Evolutionary conservation across 1,284 basidiomycete species (phyloP), one percentile per base, ranked within the genome.

Genomic region (Schizophyllum commune): DNA sequence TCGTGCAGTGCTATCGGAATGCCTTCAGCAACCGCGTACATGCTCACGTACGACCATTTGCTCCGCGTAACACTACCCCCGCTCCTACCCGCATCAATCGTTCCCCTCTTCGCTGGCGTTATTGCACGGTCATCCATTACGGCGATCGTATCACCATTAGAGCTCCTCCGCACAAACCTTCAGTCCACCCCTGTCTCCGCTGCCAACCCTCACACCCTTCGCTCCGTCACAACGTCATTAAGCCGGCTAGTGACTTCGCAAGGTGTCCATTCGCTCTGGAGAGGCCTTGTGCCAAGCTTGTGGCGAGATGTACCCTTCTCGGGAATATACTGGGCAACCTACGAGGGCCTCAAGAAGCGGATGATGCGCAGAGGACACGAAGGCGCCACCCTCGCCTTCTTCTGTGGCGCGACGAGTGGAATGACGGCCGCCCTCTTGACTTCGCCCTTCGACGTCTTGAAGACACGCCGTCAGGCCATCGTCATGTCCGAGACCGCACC

Each of bases 281-380:
- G 94, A 60, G 96, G 96, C 0, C 80, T 99, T 4, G 89, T 90
- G 0, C 85, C 96, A 3, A 98, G 95, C 5, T 79, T 99, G 7
- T 98, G 94, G 94, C 84, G 96, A 61, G 96, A 99, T 68, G 96
- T 99, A 1, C 96, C 96, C 0, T 99, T 99, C 72, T 95, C 92
- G 52, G 96, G 94, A 0, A 79, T 96, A 55, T 97, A 97, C 69
- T 96, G 94, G 91, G 86, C 87, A 4, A 83, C 84, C 22, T 91
- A 91, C 67, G 89, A 92, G 69, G 72, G 79, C 1, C 81, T 80
- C 73, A 92, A 91, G 72, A 71, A 74, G 22, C 66, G 71, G 51
- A 82, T 91, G 61, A 75, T 75, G 55, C 75, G 74, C 32, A 73
- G 68, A 22, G 86, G 86, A 3, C 70, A 78, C 61, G 75, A 80